Conservation (phyloP, 208 protist genomes). For the Acanthamoeba castellanii region DNA sequence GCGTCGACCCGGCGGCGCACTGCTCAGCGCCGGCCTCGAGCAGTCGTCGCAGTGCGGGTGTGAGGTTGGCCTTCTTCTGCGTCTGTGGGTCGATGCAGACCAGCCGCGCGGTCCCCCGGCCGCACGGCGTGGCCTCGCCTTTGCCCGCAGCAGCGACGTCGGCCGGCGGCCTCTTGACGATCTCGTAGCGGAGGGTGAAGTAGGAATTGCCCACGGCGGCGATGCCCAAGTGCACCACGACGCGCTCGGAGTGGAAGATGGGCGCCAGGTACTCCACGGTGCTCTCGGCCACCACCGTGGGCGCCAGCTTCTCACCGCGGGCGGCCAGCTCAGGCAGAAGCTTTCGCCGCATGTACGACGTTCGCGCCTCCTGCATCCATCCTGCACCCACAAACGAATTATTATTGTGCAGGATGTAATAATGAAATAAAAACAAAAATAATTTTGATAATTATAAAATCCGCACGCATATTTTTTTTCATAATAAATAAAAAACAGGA, state of each 20-base stretch:
- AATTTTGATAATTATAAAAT: not conserved
- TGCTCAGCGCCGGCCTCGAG: not conserved
- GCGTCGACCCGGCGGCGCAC: not conserved
- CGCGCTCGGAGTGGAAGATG: slow-evolving; percentile 16
- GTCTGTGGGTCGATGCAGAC: slow-evolving; percentile 43
- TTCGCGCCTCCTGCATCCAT: slow-evolving; percentile 12
- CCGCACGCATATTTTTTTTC: too few relatives aligned
- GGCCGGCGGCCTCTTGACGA: slow-evolving; percentile 4
- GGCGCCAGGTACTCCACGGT: not conserved
- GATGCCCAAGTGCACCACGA: not conserved
- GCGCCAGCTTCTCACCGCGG: not conserved
- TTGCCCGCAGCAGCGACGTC: not conserved
- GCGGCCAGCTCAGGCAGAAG: not conserved
- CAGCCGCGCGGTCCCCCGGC: not conserved
- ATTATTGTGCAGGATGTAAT: not conserved
- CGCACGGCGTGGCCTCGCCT: not conserved
- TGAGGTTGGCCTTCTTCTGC: not conserved
- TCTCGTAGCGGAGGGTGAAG: slow-evolving; percentile 9
- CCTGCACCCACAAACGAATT: not conserved
- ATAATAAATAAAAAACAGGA: not conserved
- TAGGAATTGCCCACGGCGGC: not conserved
- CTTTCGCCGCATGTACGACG: slow-evolving; percentile 2
- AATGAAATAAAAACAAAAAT: not conserved
- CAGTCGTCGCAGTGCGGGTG: not conserved
- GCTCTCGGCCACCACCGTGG: slow-evolving; percentile 16